Evolutionary conservation across 2,329 filamentous ascomycete genomes (phyloP), one percentile per base, ranked within the genome.

Genomic region (Grosmannia serpens): DNA sequence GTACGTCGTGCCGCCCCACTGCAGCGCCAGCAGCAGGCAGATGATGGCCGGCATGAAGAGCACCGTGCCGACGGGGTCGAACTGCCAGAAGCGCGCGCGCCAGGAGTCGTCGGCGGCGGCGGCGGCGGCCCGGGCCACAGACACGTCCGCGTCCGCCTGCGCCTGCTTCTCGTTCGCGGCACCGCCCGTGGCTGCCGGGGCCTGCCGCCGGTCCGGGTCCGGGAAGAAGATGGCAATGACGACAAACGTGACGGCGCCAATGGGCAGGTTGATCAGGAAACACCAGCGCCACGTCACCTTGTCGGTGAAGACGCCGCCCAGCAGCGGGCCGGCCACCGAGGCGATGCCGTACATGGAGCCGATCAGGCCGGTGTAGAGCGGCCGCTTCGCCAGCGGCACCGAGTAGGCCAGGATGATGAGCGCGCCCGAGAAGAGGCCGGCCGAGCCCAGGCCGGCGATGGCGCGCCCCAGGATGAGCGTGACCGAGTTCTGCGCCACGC

Each of bases 1-100:
- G 55, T 72, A 69, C 46, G 64, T 67, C 13, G 62, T 67, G 26
- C 70, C 71, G 56, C 71, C 71, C 73, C 73, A 77, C 59, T 77
- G 73, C 10, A 78, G 66, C 5, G 75, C 75, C 24, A 78, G 65
- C 1, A 76, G 64, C 10, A 77, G 70, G 59, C 73, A 75, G 51
- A 75, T 64, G 17, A 74, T 70, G 15, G 70, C 58, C 11, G 64
- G 62, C 33, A 64, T 56, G 33, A 67, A 60, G 17, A 65, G 50
- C 4, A 62, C 3, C 7, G 58, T 62, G 56, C 64, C 65, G 35
- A 60, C 22, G 3, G 59, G 51, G 53, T 67, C 65, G 53, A 65
- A 53, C 57, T 75, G 71, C 22, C 69, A 54, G 13, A 75, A 31
- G 62, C 74, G 74, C 61, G 73, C 68, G 22, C 64, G 67, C 17